phyloP scores from a whole-genome alignment of 345 rosid genomes.

The Hypericum androsaemum region DNA sequence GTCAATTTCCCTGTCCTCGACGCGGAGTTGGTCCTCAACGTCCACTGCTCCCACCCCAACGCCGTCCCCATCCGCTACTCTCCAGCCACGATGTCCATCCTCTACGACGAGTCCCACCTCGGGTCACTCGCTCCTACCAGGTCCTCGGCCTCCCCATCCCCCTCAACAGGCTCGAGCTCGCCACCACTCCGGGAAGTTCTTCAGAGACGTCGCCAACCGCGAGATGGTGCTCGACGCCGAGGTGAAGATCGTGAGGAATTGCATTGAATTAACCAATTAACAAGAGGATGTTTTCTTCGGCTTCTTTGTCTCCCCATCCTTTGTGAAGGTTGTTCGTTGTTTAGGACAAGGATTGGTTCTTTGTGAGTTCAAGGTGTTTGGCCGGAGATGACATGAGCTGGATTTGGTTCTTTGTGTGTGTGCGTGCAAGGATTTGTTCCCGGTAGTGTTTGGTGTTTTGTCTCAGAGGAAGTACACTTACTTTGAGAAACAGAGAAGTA shows the following conservation, averaged over 20 bases:
- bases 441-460: too few species aligned
- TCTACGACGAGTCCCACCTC: constrained; percentile 73
- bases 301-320: too few species aligned
- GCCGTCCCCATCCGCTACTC: constrained; percentile 53
- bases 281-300: too few species aligned
- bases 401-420: too few species aligned
- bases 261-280: too few species aligned
- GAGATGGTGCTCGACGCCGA: constrained; percentile 73
- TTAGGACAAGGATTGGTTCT: too few species aligned
- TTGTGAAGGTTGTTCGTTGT: too few species aligned
- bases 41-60: constrained; percentile 83
- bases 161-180: constrained; percentile 67
- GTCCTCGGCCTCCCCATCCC: constrained; percentile 51
- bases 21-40: constrained; percentile 63
- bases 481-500: too few species aligned
- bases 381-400: too few species aligned
- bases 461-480: too few species aligned
- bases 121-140: constrained; percentile 63
- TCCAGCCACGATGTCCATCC: constrained; percentile 69
- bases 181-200: constrained; percentile 55
- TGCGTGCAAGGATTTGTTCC: too few species aligned
- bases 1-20: constrained; percentile 62
- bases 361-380: too few species aligned
- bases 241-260: constrained; percentile 49
- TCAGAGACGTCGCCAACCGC: constrained; percentile 57